Evolutionary conservation across 2,329 filamentous ascomycete species (phyloP).

Genomic region (Ophiosphaerella narmari): DNA sequence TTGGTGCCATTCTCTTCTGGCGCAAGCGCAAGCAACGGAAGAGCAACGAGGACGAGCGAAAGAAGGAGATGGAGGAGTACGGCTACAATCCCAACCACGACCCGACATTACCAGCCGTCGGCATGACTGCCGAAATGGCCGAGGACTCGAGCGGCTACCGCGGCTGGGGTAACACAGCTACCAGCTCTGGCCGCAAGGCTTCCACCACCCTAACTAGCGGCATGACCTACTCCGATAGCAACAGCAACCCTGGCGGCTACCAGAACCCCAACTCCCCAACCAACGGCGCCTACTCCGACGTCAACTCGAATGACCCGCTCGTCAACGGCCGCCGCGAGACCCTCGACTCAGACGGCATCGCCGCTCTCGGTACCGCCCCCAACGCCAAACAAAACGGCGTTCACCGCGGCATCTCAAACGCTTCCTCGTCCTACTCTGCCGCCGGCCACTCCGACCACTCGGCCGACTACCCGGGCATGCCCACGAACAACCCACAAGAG

Average conservation of each 20-base stretch:
- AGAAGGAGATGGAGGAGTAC: constrained; percentile 97
- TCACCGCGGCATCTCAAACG: constrained; percentile 88
- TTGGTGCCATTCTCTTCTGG: constrained; percentile 83
- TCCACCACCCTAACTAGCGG: constrained; percentile 89
- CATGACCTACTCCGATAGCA: constrained; percentile 71
- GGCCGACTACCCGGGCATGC: constrained; percentile 57
- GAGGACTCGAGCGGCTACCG: constrained; percentile 82
- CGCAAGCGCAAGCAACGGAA: constrained; percentile 84
- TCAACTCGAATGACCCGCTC: constrained; percentile 70
- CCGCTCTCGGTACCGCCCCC: constrained; percentile 72
- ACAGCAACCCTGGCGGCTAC: constrained; percentile 60
- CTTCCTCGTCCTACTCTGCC: constrained; percentile 92
- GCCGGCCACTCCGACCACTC: constrained; percentile 72
- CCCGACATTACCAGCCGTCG: constrained; percentile 71
- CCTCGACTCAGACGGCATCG: constrained; percentile 78
- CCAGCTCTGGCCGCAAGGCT: constrained; percentile 71
- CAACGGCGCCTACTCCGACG: constrained; percentile 65
- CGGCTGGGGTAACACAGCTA: constrained; percentile 87
- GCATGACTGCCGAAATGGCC: constrained; percentile 69
- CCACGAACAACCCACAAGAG: constrained; percentile 52
- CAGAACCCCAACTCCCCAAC: constrained; percentile 65
- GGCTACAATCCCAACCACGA: constrained; percentile 98
- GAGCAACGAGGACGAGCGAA: constrained; percentile 81
- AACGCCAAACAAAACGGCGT: constrained; percentile 68
- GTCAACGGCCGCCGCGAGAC: constrained; percentile 55